These are phyloP conservation scores for Fusarium sp. DNA, from an alignment of 2,329 filamentous ascomycete species.

Conservation along the genomic window DNA sequence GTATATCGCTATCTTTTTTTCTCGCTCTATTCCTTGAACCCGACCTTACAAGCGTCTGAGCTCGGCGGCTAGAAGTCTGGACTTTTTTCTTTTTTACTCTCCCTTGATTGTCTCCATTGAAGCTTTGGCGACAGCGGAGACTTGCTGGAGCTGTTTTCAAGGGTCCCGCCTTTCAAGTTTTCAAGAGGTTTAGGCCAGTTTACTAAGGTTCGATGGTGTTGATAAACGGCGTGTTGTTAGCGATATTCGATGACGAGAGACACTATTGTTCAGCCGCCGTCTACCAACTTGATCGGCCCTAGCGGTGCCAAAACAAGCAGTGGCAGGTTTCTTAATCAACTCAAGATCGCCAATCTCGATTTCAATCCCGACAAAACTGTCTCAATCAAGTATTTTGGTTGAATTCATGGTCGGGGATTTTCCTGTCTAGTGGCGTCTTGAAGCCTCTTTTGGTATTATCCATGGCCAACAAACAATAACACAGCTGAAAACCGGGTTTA, in stretches of 20 bases:
- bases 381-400: slow-evolving; percentile 33
- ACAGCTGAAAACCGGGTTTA: slow-evolving; percentile 26
- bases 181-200: slow-evolving; percentile 1
- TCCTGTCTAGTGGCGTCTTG: slow-evolving; percentile 32
- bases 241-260: slow-evolving; percentile 43
- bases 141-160: slow-evolving; percentile 10
- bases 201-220: slow-evolving; percentile 3
- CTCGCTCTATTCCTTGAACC: slow-evolving; percentile 16
- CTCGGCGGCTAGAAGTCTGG: slow-evolving; percentile 20
- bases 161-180: slow-evolving; percentile 26
- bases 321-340: slow-evolving; percentile 32
- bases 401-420: slow-evolving; percentile 37
- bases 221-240: slow-evolving; percentile 38
- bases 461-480: slow-evolving; percentile 18
- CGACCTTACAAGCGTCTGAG: slow-evolving; percentile 4
- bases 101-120: slow-evolving; percentile 18
- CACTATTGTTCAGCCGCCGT: slow-evolving; percentile 24
- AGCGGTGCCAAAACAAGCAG: slow-evolving; percentile 18
- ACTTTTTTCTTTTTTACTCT: slow-evolving; percentile 2
- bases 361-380: slow-evolving; percentile 29
- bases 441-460: slow-evolving; percentile 23
- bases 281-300: slow-evolving; percentile 38
- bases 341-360: slow-evolving; percentile 49
- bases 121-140: slow-evolving; percentile 22
- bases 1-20: slow-evolving; percentile 35